Evolutionary conservation across 441 rosid genomes (phyloP).

Genomic region (Sinapis alba): DNA sequence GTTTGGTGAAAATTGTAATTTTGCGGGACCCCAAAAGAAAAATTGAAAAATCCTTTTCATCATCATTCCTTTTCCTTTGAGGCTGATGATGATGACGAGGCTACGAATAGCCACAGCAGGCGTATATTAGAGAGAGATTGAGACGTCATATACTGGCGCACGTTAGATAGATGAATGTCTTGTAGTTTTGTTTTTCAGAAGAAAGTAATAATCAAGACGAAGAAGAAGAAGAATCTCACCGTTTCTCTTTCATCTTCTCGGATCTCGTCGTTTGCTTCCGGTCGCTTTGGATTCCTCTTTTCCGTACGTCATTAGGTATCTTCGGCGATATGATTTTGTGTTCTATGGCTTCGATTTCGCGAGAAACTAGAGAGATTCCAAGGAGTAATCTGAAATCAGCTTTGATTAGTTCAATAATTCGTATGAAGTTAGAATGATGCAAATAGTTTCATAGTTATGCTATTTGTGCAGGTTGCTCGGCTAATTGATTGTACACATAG

Average conservation of each 20-base stretch:
- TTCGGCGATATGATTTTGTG: too few species aligned
- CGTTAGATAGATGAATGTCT: slow-evolving; percentile 23
- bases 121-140: slow-evolving; percentile 20
- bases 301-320: neutral
- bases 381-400: neutral
- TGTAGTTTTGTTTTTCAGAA: slow-evolving; percentile 5
- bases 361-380: neutral
- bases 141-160: slow-evolving; percentile 19
- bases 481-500: too few species aligned
- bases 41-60: neutral
- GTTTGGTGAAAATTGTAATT: slow-evolving; percentile 27
- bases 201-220: too few species aligned
- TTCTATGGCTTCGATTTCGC: neutral
- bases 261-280: too few species aligned
- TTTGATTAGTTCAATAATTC: neutral
- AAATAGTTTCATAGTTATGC: too few species aligned
- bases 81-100: slow-evolving; percentile 10
- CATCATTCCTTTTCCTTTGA: neutral
- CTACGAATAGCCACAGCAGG: slow-evolving; percentile 18
- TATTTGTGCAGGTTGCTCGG: too few species aligned
- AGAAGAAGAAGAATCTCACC: slow-evolving; percentile 21
- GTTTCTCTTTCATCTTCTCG: slow-evolving; percentile 13
- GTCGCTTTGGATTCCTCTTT: slow-evolving; percentile 31
- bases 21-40: slow-evolving; percentile 34
- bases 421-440: too few species aligned